Evolutionary conservation across 1,139 yeast species (phyloP), one percentile per base, ranked within the genome.

Genomic region (Candida tunisiensis): DNA sequence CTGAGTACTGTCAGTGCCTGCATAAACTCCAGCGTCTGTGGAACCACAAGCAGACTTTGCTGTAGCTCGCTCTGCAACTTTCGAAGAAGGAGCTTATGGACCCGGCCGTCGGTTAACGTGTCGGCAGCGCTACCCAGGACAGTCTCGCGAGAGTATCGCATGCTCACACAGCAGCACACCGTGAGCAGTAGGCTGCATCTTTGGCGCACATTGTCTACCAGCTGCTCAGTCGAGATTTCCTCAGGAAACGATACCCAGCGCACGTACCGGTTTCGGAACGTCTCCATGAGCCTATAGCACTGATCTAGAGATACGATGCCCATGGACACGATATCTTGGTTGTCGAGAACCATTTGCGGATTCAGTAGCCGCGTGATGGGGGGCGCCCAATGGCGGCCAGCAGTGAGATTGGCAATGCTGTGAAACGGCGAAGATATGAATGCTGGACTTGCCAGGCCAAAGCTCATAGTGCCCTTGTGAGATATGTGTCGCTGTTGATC

Each of bases 171-270:
- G 40, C 85, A 74, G 34, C 80, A 69, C 0, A 74, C 62, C 1
- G 83, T 72, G 17, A 78, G 51, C 13, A 78, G 53, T 25, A 78
- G 53, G 0, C 88, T 69, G 12, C 80, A 71, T 22, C 64, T 58
- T 16, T 41, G 37, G 21, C 74, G 51, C 24, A 75, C 58, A 21
- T 65, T 49, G n/a, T 57, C 63, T 7, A 77, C 55, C 21, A 78
- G 50, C 15, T 52, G 57, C 12, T 54, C 62, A 0, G 74, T 62
- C 2, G 70, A 51, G 21, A 66, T 46, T 15, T 55, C 55, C 24
- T 65, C 62, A 0, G 88, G 83, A 30, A 78, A 69, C 32, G 79
- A 71, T 3, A 75, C 73, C 92, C 92, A 78, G 22, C 79, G 56
- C 7, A 83, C 82, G 41, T 73, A 77, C 40, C 75, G 63, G 31